A percentile compares a stretch with the other conserved stretches of the same genome.
phyloP scores from a whole-genome alignment of 805 yeast genomes.

The Sugiyamaella marilandica region DNA sequence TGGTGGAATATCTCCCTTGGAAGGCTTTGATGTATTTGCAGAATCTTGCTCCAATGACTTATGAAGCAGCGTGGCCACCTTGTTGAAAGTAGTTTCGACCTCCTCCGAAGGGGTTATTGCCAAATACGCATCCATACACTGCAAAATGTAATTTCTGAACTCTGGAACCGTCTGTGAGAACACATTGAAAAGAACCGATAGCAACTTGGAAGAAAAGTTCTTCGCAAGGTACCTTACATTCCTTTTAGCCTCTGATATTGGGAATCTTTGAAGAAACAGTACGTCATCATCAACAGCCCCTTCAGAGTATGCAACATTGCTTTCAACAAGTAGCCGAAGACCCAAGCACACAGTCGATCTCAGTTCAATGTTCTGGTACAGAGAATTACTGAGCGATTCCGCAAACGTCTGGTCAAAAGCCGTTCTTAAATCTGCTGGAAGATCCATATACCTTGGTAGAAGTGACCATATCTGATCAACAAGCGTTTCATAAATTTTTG shows the following conservation, averaged over 20 bases:
- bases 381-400: conserved; percentile 59
- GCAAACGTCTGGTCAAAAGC: conserved; percentile 77
- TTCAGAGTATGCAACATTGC: conserved; percentile 58
- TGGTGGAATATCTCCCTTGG: conserved; percentile 40
- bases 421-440: conserved; percentile 65
- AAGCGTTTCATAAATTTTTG: conserved; percentile 77
- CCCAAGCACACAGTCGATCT: conserved; percentile 83
- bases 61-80: conserved; percentile 75
- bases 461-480: conserved; percentile 90
- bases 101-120: conserved; percentile 64
- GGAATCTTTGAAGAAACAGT: conserved; percentile 56
- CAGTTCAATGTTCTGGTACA: conserved; percentile 69
- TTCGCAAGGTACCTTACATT: conserved; percentile 60
- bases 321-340: conserved; percentile 69
- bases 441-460: conserved; percentile 81
- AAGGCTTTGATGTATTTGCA: conserved; percentile 30
- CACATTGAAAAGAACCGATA: conserved; percentile 87
- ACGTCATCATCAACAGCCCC: conserved; percentile 58
- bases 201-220: conserved; percentile 56
- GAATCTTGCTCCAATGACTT: conserved; percentile 63
- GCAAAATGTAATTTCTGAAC: conserved; percentile 76
- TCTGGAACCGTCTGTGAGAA: conserved; percentile 82
- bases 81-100: conserved; percentile 70
- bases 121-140: conserved; percentile 77
- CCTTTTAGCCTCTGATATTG: conserved; percentile 48